A percentile compares a stretch with the other conserved stretches of the same genome.
Evolutionary conservation across 2,329 filamentous ascomycete species (phyloP).

Genomic region (Akanthomyces lecanii): DNA sequence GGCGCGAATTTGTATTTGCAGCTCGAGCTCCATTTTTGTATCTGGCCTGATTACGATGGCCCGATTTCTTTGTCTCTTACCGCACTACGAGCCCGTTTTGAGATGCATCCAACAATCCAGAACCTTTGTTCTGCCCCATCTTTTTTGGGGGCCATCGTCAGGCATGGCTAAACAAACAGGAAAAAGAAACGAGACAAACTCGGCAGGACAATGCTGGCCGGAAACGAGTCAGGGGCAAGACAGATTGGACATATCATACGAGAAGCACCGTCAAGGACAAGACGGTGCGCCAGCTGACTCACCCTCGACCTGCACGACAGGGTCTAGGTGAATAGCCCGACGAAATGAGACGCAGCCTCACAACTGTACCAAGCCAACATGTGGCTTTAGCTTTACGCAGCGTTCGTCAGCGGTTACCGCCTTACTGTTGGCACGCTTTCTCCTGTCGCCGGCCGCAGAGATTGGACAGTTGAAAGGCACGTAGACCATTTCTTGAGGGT

Average conservation of each 20-base stretch:
- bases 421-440: too few relatives aligned
- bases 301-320: background rate
- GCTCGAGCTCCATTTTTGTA: too few relatives aligned
- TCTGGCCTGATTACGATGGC: too few relatives aligned
- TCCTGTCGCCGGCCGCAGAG: background rate
- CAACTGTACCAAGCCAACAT: background rate
- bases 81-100: background rate
- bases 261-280: background rate
- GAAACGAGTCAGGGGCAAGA: background rate
- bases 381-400: background rate
- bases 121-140: background rate
- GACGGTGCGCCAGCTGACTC: background rate
- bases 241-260: background rate
- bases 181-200: background rate
- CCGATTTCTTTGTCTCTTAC: background rate
- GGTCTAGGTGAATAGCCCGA: background rate
- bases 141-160: slow-evolving; percentile 12
- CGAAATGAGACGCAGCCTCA: background rate
- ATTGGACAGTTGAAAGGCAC: background rate
- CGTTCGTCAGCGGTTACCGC: too few relatives aligned
- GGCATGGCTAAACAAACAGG: background rate
- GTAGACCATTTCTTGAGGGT: too few relatives aligned
- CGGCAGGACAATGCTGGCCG: too few relatives aligned
- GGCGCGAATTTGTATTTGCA: too few relatives aligned
- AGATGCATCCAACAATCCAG: background rate